phyloP scores from a whole-genome alignment of 1,284 basidiomycete genomes.

The Dichomitus squalens region DNA sequence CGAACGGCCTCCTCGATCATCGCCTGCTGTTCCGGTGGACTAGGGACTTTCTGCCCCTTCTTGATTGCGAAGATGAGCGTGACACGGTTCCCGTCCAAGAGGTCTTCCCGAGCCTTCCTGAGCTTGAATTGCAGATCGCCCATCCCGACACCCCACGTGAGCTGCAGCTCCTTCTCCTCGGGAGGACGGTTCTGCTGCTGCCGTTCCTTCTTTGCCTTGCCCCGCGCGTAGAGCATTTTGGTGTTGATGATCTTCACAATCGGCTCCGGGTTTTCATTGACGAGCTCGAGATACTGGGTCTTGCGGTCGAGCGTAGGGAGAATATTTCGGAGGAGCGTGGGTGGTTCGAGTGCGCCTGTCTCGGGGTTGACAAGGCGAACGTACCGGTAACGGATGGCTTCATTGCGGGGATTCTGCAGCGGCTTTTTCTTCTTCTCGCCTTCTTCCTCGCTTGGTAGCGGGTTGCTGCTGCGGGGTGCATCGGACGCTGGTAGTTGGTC shows the following conservation, averaged over 20 bases:
- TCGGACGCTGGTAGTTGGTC: not conserved
- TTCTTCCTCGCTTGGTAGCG: not conserved
- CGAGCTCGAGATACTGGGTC: conserved; percentile 53
- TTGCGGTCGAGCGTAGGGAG: conserved; percentile 43
- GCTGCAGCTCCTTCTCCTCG: conserved; percentile 69
- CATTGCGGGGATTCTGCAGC: conserved; percentile 24
- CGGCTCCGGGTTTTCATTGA: conserved; percentile 45
- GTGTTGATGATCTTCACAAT: conserved; percentile 55
- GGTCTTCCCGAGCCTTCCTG: conserved; percentile 55
- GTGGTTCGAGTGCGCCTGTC: conserved; percentile 43
- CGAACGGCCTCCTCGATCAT: conserved; percentile 42
- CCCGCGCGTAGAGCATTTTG: conserved; percentile 40
- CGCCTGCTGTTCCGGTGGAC: conserved; percentile 12
- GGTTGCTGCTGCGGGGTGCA: not conserved
- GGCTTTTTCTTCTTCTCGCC: conserved; percentile 3
- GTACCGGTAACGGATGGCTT: conserved; percentile 28
- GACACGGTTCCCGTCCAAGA: conserved; percentile 63
- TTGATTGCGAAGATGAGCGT: conserved; percentile 60
- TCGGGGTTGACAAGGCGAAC: conserved; percentile 55
- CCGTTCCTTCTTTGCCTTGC: conserved; percentile 33
- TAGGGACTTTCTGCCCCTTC: conserved; percentile 37
- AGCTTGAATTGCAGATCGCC: conserved; percentile 73
- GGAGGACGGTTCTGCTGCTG: conserved; percentile 36
- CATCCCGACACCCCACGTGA: conserved; percentile 66
- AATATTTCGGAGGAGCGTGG: conserved; percentile 39